Base-by-base conservation (phyloP, 768 basidiomycete species). In the Trametopsis cervina region DNA sequence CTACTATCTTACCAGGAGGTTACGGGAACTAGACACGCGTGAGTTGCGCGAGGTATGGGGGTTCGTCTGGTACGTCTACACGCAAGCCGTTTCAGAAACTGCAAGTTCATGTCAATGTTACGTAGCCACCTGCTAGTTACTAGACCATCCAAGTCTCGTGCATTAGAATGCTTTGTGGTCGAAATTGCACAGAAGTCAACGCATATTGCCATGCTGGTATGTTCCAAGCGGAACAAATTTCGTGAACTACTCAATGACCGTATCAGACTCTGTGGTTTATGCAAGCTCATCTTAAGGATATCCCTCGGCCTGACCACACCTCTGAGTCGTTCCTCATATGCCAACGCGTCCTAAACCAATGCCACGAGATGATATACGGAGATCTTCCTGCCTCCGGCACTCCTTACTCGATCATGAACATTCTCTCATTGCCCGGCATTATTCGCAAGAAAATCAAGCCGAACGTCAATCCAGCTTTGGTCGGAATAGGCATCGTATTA, bases 361-460 rank as follows among this genome's bases (percentile, higher is more conserved):
- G 94, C 60, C 94, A 98, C 66, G 87, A 93, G 68, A 93, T 98
- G 64, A 95, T 99, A 59, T 99, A 96, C 63, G 82, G 82, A 40
- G 90, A 97, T 65, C 72, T 86, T 26, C 81, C 92, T 10, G 70
- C 80, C 20, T 77, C 83, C 6, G 67, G 75, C 10, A 66, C 74
- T 9, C 87, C 90, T 1, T 94, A 94, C 62, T 70, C 78, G 12
- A 71, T 75, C 6, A 63, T 85, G 55, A 69, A 66, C 57, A 62
- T 77, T 13, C 74, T 80, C 29, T 62, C 67, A 36, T 69, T 69
- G 21, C 68, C 75, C 15, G 76, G 74, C 27, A 73, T 80, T 47
- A 59, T 68, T 25, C 72, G 75, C 29, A 75, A 72, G 62, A 85
- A 83, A 66, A 75, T 97, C 17, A 89, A 81, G 57, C 73, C 82